A percentile compares a stretch with the other conserved stretches of the same genome.
phyloP scores from a whole-genome alignment of 495 filamentous ascomycete genomes.

The Aspergillus sparsus region DNA sequence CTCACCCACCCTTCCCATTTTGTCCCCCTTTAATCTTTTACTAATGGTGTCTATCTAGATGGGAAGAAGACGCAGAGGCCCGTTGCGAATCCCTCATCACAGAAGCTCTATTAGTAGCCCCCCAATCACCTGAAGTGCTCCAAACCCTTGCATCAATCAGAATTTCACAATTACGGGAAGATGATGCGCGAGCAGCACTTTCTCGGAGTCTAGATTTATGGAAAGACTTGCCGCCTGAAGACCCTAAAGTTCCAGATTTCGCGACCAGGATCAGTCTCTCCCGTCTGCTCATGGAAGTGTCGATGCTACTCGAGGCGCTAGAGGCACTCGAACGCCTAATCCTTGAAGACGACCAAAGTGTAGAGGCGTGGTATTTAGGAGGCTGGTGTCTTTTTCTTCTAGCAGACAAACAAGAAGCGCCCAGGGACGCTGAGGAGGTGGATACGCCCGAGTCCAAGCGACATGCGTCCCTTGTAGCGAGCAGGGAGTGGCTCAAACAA shows the following conservation, averaged over 20 bases:
- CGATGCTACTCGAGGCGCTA: slow-evolving; percentile 79
- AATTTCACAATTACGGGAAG: slow-evolving; percentile 76
- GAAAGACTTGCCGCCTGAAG: slow-evolving; percentile 70
- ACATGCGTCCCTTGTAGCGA: slow-evolving; percentile 45
- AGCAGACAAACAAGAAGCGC: slow-evolving; percentile 64
- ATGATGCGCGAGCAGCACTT: slow-evolving; percentile 79
- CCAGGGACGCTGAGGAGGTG: slow-evolving; percentile 35
- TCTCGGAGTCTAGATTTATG: slow-evolving; percentile 74
- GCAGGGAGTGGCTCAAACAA: slow-evolving; percentile 56
- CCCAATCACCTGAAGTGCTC: slow-evolving; percentile 75
- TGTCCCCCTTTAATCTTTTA: not conserved
- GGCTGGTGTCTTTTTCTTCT: slow-evolving; percentile 85
- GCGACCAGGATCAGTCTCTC: slow-evolving; percentile 79
- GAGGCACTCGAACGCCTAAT: slow-evolving; percentile 82
- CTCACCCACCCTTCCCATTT: not conserved
- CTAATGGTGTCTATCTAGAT: slow-evolving; percentile 45
- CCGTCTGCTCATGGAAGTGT: slow-evolving; percentile 84
- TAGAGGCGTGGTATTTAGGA: slow-evolving; percentile 95
- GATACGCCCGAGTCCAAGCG: slow-evolving; percentile 38
- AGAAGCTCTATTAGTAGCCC: slow-evolving; percentile 77
- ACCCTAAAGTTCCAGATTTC: slow-evolving; percentile 71
- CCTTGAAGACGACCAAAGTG: slow-evolving; percentile 84
- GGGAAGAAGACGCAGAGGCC: slow-evolving; percentile 84
- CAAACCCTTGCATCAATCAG: slow-evolving; percentile 92
- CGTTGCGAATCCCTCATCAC: slow-evolving; percentile 83